Evolutionary conservation across 768 basidiomycete species (phyloP).

Genomic region (Xanthoconium purpureum): DNA sequence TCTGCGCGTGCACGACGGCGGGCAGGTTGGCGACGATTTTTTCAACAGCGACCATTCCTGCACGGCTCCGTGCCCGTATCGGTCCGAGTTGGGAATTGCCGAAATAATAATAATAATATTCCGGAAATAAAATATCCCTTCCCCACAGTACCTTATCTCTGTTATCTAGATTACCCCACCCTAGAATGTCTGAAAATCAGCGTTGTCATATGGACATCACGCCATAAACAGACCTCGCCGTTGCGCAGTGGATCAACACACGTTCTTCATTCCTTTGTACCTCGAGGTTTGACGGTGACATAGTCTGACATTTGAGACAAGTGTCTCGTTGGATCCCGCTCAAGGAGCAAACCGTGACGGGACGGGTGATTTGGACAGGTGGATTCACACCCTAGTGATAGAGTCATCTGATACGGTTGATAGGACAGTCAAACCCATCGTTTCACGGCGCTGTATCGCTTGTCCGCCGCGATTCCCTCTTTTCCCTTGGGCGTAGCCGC

Average conservation of each 20-base stretch:
- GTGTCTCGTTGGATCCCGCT: not conserved
- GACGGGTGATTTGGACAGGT: slow-evolving; percentile 2
- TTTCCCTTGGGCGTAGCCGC: not conserved
- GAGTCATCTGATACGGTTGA: slow-evolving; percentile 30
- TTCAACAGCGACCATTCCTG: not conserved
- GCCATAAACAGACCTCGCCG: not conserved
- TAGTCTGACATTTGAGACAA: slow-evolving; percentile 1
- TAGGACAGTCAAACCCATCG: slow-evolving; percentile 17
- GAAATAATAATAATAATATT: not conserved
- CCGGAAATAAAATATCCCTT: slow-evolving; percentile 5
- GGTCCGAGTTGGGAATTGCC: slow-evolving; percentile 24
- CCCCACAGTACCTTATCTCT: slow-evolving; percentile 27
- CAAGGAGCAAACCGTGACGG: not conserved
- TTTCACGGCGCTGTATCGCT: slow-evolving; percentile 21
- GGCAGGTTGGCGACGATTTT: slow-evolving; percentile 10
- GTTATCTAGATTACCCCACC: slow-evolving; percentile 29
- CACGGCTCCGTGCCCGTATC: slow-evolving; percentile 24
- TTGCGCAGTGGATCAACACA: not conserved
- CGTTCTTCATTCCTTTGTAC: slow-evolving; percentile 3
- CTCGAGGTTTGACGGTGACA: slow-evolving; percentile 1
- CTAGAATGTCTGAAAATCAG: slow-evolving; percentile 18
- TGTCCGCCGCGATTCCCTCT: slow-evolving; percentile 16
- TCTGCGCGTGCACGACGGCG: not conserved
- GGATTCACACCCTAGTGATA: slow-evolving; percentile 18
- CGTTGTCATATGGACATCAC: not conserved